Evolutionary conservation across 2,329 filamentous ascomycete genomes (phyloP).

Genomic region (Exophiala sideris): DNA sequence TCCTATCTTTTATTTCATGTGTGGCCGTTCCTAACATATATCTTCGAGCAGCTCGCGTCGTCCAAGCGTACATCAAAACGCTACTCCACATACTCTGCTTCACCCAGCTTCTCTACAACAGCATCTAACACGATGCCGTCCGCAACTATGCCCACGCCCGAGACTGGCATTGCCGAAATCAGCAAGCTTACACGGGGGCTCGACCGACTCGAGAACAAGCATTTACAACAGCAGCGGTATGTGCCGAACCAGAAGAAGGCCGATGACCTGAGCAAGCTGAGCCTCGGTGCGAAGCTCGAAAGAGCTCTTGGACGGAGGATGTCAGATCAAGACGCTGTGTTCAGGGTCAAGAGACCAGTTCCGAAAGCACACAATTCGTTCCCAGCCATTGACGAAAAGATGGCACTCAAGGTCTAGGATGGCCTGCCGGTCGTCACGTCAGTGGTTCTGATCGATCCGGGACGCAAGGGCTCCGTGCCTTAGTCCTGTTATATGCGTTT

Average conservation of each 20-base stretch:
- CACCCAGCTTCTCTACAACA: conserved; percentile 47
- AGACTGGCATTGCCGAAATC: conserved; percentile 58
- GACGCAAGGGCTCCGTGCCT: no score
- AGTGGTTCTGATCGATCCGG: no score
- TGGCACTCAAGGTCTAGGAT: conserved; percentile 7
- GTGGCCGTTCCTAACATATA: neutral
- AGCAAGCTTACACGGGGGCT: conserved; percentile 75
- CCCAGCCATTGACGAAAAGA: conserved; percentile 18
- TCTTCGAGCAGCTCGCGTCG: conserved; percentile 22
- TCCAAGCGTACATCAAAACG: conserved; percentile 52
- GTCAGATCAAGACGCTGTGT: conserved; percentile 73
- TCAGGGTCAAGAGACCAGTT: conserved; percentile 19
- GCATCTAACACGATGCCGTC: conserved; percentile 33
- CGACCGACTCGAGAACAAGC: conserved; percentile 86
- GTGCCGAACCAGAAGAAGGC: conserved; percentile 74
- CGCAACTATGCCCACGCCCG: conserved; percentile 20
- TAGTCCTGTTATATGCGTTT: no score
- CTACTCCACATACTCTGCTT: conserved; percentile 52
- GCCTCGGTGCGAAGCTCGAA: conserved; percentile 85
- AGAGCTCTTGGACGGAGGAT: conserved; percentile 81
- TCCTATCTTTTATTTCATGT: conserved; percentile 23
- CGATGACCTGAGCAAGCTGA: conserved; percentile 78
- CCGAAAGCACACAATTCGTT: conserved; percentile 13
- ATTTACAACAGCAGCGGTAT: conserved; percentile 77
- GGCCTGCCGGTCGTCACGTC: neutral